Conservation (phyloP, 2,329 filamentous ascomycete genomes). For the Mycogone perniciosa region DNA sequence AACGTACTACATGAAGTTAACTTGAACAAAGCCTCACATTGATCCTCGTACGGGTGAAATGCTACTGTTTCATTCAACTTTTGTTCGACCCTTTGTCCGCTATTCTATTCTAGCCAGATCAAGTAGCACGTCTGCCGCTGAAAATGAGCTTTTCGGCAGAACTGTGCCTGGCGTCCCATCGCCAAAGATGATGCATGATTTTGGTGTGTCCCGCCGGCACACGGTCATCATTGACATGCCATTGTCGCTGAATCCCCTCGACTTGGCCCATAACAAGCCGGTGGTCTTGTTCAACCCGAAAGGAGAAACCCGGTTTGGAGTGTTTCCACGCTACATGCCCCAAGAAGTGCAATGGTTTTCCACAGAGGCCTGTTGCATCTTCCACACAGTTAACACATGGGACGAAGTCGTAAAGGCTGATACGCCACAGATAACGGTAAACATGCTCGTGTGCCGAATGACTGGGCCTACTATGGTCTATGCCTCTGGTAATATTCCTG, state of each 20-base stretch:
- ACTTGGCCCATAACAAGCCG: constrained; percentile 49
- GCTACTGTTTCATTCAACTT: constrained; percentile 61
- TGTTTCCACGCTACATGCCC: constrained; percentile 58
- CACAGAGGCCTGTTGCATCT: constrained; percentile 61
- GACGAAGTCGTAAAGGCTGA: constrained; percentile 29
- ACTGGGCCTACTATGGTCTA: constrained; percentile 61
- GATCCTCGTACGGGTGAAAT: constrained; percentile 60
- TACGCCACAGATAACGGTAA: constrained; percentile 33
- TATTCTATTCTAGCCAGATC: constrained; percentile 46
- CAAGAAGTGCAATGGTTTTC: constrained; percentile 58
- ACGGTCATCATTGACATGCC: constrained; percentile 66
- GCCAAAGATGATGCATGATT: constrained; percentile 72
- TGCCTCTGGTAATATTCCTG: constrained; percentile 54
- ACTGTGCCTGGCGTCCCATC: constrained; percentile 55
- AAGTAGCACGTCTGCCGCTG: constrained; percentile 14
- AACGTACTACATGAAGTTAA: not conserved
- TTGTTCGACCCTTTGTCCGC: constrained; percentile 58
- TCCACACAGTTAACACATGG: constrained; percentile 68
- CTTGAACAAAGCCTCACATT: constrained; percentile 45
- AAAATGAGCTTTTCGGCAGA: constrained; percentile 39
- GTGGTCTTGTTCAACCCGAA: constrained; percentile 54
- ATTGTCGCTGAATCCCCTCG: constrained; percentile 57
- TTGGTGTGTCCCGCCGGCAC: constrained; percentile 57
- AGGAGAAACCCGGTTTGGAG: constrained; percentile 55
- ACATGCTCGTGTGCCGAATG: constrained; percentile 60